phyloP scores from a whole-genome alignment of 768 basidiomycete genomes.

The Serendipita sp. region DNA sequence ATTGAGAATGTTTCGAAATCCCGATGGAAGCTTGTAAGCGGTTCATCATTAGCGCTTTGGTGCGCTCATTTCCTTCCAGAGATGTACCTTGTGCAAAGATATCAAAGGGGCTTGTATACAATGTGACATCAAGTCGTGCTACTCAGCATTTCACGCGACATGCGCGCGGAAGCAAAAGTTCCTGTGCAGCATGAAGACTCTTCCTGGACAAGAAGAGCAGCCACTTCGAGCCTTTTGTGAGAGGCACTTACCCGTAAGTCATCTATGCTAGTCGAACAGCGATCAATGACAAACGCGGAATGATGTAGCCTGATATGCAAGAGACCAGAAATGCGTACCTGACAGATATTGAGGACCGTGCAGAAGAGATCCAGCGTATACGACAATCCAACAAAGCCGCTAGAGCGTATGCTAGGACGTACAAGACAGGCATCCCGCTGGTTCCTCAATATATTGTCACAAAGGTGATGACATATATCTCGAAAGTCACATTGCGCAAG shows the following conservation, averaged over 20 bases:
- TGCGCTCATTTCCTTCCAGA: conserved; percentile 18
- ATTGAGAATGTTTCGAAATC: conserved; percentile 75
- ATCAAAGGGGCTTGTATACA: conserved; percentile 83
- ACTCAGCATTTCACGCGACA: conserved; percentile 84
- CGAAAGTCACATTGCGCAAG: conserved; percentile 51
- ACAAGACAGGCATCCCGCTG: conserved; percentile 82
- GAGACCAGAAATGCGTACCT: conserved; percentile 42
- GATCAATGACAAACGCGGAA: too few species aligned
- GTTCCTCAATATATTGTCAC: conserved; percentile 76
- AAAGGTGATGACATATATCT: conserved; percentile 58
- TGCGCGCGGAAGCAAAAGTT: conserved; percentile 81
- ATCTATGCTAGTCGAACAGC: neutral
- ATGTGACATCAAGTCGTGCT: conserved; percentile 79
- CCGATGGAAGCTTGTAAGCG: conserved; percentile 81
- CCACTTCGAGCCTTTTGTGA: conserved; percentile 74
- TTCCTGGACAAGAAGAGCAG: conserved; percentile 50
- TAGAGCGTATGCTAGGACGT: conserved; percentile 79
- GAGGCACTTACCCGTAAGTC: conserved; percentile 70
- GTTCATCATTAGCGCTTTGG: neutral
- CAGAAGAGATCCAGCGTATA: conserved; percentile 3
- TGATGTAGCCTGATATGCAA: conserved; percentile 47
- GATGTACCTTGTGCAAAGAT: conserved; percentile 47
- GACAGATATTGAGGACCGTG: conserved; percentile 27
- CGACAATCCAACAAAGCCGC: conserved; percentile 49
- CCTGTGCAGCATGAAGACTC: conserved; percentile 72